A percentile compares a stretch with the other conserved stretches of the same genome.
Conservation (phyloP, 352 stramenopile genomes). For the Hyaloperonospora brassicae region DNA sequence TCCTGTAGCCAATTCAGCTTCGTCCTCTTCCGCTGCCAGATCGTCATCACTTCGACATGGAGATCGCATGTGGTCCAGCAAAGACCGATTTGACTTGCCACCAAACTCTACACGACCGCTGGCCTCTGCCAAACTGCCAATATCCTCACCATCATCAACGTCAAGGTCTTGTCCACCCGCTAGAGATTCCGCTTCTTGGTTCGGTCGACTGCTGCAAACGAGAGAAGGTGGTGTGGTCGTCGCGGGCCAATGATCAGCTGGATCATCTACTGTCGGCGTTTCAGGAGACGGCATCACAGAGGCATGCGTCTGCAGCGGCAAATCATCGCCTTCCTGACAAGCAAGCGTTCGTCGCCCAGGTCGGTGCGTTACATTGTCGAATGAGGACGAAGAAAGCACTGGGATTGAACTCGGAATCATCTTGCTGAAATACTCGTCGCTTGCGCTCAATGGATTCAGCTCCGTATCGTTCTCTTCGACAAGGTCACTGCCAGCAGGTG, state of each 20-base stretch:
- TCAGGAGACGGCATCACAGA: slow-evolving; percentile 3
- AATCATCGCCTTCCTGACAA: slow-evolving; percentile 12
- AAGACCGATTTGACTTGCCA: slow-evolving; percentile 4
- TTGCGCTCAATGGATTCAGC: slow-evolving; percentile 17
- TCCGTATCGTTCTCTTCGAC: slow-evolving; percentile 13
- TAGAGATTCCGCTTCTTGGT: not conserved
- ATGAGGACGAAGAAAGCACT: slow-evolving; percentile 18
- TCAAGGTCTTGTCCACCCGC: slow-evolving; percentile 4
- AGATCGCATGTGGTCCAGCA: slow-evolving; percentile 5
- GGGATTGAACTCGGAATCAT: slow-evolving; percentile 26
- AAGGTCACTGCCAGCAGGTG: slow-evolving; percentile 1
- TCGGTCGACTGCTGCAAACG: not conserved
- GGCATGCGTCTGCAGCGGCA: not conserved
- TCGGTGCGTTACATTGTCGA: slow-evolving; percentile 32
- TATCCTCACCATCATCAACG: slow-evolving; percentile 13
- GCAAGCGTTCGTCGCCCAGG: slow-evolving; percentile 11
- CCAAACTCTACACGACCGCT: slow-evolving; percentile 4
- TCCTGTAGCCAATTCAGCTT: slow-evolving; percentile 1
- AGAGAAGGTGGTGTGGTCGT: slow-evolving; percentile 2
- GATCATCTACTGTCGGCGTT: not conserved
- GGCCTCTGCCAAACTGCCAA: not conserved
- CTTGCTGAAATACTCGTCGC: slow-evolving; percentile 34
- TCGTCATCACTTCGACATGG: not conserved
- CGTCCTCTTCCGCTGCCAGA: not conserved
- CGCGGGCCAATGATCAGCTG: not conserved